Conservation (phyloP, 164 flowering plant species). For the Magnolia officinalis region DNA sequence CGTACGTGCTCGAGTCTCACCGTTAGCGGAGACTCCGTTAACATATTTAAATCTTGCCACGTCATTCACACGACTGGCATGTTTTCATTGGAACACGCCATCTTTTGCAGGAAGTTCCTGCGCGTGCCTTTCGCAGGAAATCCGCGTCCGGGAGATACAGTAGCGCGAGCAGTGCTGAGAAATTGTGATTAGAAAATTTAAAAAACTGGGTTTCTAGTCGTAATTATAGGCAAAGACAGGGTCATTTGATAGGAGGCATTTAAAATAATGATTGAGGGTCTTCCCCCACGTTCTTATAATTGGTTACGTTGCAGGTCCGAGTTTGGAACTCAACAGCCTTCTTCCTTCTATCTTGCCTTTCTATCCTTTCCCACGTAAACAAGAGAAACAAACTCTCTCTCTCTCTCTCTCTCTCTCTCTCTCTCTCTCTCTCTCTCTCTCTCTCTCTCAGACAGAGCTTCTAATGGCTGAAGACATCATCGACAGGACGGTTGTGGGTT, state of each 20-base stretch:
- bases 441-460: slow-evolving; percentile 1
- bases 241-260: neutral
- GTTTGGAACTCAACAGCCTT: slow-evolving; percentile 3
- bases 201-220: neutral
- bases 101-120: too few relatives aligned
- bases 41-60: too few relatives aligned
- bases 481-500: slow-evolving; percentile 25
- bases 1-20: too few relatives aligned
- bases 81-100: too few relatives aligned
- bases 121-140: too few relatives aligned
- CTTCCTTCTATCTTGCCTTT: neutral
- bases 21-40: too few relatives aligned
- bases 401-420: slow-evolving; percentile 4
- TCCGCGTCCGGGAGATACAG: too few relatives aligned
- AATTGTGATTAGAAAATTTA: too few relatives aligned
- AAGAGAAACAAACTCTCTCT: neutral
- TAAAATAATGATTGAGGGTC: neutral
- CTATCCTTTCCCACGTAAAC: neutral
- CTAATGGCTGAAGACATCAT: slow-evolving; percentile 14
- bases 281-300: slow-evolving; percentile 9
- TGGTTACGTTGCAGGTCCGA: slow-evolving; percentile 16
- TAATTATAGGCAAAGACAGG: too few relatives aligned
- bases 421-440: slow-evolving; percentile 5
- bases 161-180: too few relatives aligned
- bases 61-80: too few relatives aligned